Conservation (phyloP, 257 asterid species). For the Solanum rostratum region DNA sequence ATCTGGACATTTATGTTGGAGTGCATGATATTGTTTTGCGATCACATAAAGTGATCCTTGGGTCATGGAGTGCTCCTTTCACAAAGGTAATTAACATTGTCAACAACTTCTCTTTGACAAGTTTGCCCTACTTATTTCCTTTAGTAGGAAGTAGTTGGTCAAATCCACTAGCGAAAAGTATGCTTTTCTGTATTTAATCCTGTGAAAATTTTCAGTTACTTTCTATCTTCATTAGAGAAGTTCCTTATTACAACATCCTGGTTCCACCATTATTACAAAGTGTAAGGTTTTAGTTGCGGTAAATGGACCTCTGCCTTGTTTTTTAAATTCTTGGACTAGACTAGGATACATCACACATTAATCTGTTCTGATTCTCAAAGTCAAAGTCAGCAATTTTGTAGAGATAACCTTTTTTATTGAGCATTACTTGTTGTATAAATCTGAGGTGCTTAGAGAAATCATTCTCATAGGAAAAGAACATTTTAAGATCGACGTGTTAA, state of each 20-base stretch:
- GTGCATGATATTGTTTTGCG: slow-evolving; percentile 49
- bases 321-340: background rate
- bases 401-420: background rate
- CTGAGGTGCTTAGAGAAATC: background rate
- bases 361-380: background rate
- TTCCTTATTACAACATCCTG: background rate
- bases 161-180: background rate
- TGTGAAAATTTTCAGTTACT: background rate
- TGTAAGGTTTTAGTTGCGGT: background rate
- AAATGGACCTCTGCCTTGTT: background rate
- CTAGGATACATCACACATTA: background rate
- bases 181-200: background rate
- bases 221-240: background rate
- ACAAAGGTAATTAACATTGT: slow-evolving; percentile 50
- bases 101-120: background rate
- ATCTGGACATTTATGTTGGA: slow-evolving; percentile 58
- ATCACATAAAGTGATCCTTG: slow-evolving; percentile 74
- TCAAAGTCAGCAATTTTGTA: background rate
- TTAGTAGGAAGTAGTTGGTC: background rate
- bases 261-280: background rate
- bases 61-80: slow-evolving; percentile 90
- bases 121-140: background rate
- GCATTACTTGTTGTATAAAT: background rate
- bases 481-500: background rate
- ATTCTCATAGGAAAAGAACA: background rate